These are phyloP conservation scores for Debaryomycetaceae sp. DNA, from an alignment of 1,139 yeast species.

Conservation along the genomic window DNA sequence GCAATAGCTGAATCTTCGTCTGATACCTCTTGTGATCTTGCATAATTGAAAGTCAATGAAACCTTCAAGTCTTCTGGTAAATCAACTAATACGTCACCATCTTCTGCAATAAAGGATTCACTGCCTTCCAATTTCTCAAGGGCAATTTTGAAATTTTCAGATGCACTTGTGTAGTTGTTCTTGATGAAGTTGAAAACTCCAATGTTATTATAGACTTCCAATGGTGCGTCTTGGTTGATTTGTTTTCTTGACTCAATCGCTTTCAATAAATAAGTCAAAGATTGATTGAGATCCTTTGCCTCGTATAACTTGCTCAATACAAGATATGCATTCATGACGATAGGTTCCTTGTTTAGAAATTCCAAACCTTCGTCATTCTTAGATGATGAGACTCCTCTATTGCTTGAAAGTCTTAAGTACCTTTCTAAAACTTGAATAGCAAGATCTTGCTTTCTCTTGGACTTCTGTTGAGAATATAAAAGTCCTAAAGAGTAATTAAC, in stretches of 20 bases:
- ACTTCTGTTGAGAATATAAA: constrained; percentile 54
- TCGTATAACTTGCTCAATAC: constrained; percentile 70
- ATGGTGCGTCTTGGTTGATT: constrained; percentile 50
- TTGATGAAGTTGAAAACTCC: constrained; percentile 80
- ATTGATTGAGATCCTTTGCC: constrained; percentile 52
- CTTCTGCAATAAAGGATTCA: constrained; percentile 19
- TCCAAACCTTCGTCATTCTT: constrained; percentile 22
- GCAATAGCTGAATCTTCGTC: constrained; percentile 44
- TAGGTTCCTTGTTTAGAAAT: constrained; percentile 51
- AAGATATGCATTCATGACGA: constrained; percentile 65
- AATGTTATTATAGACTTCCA: constrained; percentile 74
- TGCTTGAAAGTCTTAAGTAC: constrained; percentile 60
- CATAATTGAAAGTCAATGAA: constrained; percentile 58
- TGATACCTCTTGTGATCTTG: constrained; percentile 56
- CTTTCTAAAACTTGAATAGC: constrained; percentile 70
- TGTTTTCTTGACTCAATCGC: constrained; percentile 52
- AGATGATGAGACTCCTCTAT: constrained; percentile 35
- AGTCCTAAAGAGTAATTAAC: constrained; percentile 74
- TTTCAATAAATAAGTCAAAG: constrained; percentile 53
- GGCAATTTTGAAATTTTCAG: constrained; percentile 49
- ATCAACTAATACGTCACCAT: constrained; percentile 24
- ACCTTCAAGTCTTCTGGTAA: constrained; percentile 34
- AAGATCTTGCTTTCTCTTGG: constrained; percentile 36
- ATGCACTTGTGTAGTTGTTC: constrained; percentile 48
- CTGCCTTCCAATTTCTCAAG: constrained; percentile 18